phyloP scores from a whole-genome alignment of 257 asterid genomes.

The Phtheirospermum japonicum region DNA sequence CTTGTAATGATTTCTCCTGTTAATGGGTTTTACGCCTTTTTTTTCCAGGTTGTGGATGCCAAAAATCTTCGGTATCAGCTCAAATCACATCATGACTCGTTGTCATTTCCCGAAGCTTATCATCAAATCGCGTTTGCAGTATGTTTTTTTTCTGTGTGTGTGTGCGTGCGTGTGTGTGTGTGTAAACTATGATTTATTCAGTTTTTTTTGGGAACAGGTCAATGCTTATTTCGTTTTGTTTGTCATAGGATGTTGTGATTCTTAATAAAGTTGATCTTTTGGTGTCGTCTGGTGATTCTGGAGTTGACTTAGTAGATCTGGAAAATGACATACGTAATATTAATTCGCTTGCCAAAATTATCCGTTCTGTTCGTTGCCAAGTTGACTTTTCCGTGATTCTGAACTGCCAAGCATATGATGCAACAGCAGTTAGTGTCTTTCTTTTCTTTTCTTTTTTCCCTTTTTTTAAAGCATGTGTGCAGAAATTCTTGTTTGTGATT shows the following conservation, averaged over 20 bases:
- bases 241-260: slow-evolving; percentile 81
- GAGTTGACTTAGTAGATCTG: slow-evolving; percentile 53
- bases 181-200: neutral
- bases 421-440: slow-evolving; percentile 52
- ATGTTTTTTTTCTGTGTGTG: slow-evolving; percentile 27
- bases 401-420: slow-evolving; percentile 79
- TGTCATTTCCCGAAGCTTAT: slow-evolving; percentile 95
- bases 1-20: neutral
- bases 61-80: slow-evolving; percentile 92
- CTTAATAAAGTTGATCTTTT: slow-evolving; percentile 84
- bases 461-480: neutral
- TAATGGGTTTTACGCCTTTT: neutral
- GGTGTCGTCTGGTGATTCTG: slow-evolving; percentile 53
- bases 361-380: slow-evolving; percentile 76
- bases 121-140: slow-evolving; percentile 94
- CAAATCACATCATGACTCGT: slow-evolving; percentile 58
- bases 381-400: slow-evolving; percentile 76
- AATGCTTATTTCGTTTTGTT: slow-evolving; percentile 10
- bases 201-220: slow-evolving; percentile 22
- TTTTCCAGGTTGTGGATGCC: slow-evolving; percentile 87
- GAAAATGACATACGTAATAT: slow-evolving; percentile 74
- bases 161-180: too few species aligned
- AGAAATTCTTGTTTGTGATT: slow-evolving; percentile 21
- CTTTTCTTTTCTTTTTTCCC: slow-evolving; percentile 4
- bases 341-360: slow-evolving; percentile 74